These are phyloP conservation scores for Yarrowia sp. DNA, from an alignment of 805 yeast species.

Conservation along the genomic window DNA sequence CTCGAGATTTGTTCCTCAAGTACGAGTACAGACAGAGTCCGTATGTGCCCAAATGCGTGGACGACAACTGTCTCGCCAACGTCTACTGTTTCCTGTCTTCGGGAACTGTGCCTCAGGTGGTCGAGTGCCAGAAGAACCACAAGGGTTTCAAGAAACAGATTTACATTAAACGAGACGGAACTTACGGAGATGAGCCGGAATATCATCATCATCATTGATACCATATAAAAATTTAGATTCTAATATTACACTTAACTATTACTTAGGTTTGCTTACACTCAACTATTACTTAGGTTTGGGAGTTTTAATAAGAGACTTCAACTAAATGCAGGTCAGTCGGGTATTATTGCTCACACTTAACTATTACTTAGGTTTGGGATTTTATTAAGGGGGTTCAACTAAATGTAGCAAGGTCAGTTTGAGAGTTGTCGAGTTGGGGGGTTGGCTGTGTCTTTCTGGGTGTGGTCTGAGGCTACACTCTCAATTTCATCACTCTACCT, in stretches of 20 bases:
- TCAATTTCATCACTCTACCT: no score
- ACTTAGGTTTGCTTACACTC: no score
- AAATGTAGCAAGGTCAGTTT: no score
- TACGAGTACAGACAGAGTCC: constrained; percentile 62
- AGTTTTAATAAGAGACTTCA: no score
- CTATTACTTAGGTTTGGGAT: no score
- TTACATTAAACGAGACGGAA: constrained; percentile 25
- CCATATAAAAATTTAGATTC: not conserved
- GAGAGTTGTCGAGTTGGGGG: no score
- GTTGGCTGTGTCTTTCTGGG: no score
- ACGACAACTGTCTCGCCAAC: constrained; percentile 48
- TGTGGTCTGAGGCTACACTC: no score
- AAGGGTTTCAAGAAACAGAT: constrained; percentile 32
- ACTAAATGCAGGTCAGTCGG: no score
- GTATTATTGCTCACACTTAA: no score
- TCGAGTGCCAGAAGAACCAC: constrained; percentile 41
- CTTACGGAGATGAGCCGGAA: constrained; percentile 26
- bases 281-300: no score
- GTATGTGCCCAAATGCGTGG: constrained; percentile 57
- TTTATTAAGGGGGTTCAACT: no score
- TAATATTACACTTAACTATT: not conserved
- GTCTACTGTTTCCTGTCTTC: constrained; percentile 53
- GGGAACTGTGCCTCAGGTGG: constrained; percentile 45
- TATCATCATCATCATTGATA: not conserved
- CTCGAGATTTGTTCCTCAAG: constrained; percentile 55